Conservation (phyloP, 805 yeast genomes). For the Kodamaea kaohsiungensis region DNA sequence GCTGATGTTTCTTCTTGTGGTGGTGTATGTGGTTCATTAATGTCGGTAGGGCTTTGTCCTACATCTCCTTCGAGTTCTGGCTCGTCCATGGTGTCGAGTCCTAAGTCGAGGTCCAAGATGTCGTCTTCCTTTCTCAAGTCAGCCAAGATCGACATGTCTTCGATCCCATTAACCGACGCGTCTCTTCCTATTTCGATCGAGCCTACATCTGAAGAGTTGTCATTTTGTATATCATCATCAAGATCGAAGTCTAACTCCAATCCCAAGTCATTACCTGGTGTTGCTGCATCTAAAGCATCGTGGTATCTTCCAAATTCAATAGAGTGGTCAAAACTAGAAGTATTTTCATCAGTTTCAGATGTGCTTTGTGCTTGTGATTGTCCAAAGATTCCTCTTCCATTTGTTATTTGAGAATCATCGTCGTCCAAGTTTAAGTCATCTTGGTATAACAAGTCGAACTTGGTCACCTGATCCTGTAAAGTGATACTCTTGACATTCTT, state of each 20-base stretch:
- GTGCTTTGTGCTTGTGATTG: conserved; percentile 21
- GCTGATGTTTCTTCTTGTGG: conserved; percentile 16
- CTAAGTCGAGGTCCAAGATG: conserved; percentile 29
- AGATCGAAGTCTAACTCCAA: conserved; percentile 47
- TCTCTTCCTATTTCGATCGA: conserved; percentile 60
- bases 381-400: conserved; percentile 18
- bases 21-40: conserved; percentile 28
- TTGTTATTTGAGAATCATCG: conserved; percentile 9
- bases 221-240: conserved; percentile 20
- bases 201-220: conserved; percentile 34
- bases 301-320: conserved; percentile 66
- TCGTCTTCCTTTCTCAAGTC: conserved; percentile 19
- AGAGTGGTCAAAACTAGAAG: conserved; percentile 49
- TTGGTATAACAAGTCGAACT: conserved; percentile 68
- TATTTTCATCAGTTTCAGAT: conserved; percentile 30
- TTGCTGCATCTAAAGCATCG: conserved; percentile 28
- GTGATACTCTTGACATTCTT: conserved; percentile 60
- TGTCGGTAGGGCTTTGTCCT: conserved; percentile 11
- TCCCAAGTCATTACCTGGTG: conserved; percentile 19
- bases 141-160: conserved; percentile 24
- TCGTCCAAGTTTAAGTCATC: conserved; percentile 51
- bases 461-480: conserved; percentile 77
- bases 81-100: conserved; percentile 39
- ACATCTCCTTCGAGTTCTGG: conserved; percentile 12
- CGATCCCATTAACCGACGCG: conserved; percentile 21